These are phyloP conservation scores for Rosa persica DNA, from an alignment of 306 rosid genomes.

Conservation along the genomic window DNA sequence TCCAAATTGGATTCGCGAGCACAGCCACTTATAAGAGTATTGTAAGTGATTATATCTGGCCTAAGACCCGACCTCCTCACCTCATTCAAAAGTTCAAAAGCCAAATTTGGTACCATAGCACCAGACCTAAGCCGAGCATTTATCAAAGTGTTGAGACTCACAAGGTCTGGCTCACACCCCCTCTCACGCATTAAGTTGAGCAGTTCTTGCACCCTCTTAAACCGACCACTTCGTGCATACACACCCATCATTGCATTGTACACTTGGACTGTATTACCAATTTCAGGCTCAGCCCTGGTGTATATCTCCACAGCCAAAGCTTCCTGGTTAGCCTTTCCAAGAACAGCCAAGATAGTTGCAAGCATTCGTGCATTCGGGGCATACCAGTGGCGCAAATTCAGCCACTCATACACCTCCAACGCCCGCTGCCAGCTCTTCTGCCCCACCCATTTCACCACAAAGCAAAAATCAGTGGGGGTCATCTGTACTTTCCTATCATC, in stretches of 20 bases:
- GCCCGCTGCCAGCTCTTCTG: conserved; percentile 76
- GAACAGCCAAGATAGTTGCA: conserved; percentile 75
- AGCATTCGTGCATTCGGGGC: conserved; percentile 90
- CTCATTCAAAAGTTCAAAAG: conserved; percentile 64
- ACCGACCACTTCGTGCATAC: conserved; percentile 70
- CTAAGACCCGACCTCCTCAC: conserved; percentile 73
- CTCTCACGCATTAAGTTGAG: conserved; percentile 67
- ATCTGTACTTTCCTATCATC: conserved; percentile 70
- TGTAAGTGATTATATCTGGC: conserved; percentile 85
- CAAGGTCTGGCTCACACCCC: conserved; percentile 84
- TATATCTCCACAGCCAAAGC: conserved; percentile 79
- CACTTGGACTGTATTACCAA: conserved; percentile 70
- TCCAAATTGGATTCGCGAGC: conserved; percentile 79
- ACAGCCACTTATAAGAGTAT: conserved; percentile 89
- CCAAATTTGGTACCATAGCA: conserved; percentile 60
- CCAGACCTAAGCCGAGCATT: conserved; percentile 80
- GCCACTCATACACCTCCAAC: conserved; percentile 88
- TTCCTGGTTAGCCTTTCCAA: conserved; percentile 91
- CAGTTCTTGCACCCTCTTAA: conserved; percentile 55
- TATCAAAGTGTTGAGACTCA: conserved; percentile 85
- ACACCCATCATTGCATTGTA: conserved; percentile 97
- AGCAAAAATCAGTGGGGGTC: conserved; percentile 89
- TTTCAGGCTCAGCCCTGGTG: conserved; percentile 49
- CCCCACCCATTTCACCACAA: conserved; percentile 89
- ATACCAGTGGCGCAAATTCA: conserved; percentile 81